Base-by-base conservation (phyloP, 106 monocot genomes). In the Allium cepa region DNA sequence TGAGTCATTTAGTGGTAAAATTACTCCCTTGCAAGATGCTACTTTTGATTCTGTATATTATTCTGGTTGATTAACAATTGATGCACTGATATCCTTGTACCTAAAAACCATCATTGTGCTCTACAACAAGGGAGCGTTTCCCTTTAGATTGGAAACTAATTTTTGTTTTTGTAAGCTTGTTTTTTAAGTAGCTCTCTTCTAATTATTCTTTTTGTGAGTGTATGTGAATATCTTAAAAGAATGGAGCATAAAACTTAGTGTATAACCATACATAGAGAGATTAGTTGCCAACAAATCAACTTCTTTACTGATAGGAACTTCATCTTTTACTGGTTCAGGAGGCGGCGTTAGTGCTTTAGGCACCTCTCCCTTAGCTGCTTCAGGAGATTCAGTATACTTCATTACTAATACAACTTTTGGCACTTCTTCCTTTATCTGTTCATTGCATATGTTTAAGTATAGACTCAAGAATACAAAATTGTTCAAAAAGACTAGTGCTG, bases 321-420 rank as follows among this genome's bases (percentile, higher is more conserved):
- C 68, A 53, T 27, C 68, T 15, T 68, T 53, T 1, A 68, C 68
- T 55, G 53, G 68, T 53, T 55, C 68, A 26, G 26, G 68, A 55
- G 68, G 68, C 17, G 68, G 53, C 7, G 53, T 11, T 8, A 22
- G 68, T 51, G 66, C 22, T 52, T 50, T 27, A 51, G 66, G 66
- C 17, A 48, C 50, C 51, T 51, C 64, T 17, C 49, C 50, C 26
- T 66, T 26, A 36, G 3, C 36, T 47, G 6, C 66, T 52, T 66
- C 66, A 22, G 17, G 50, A 10, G 66, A 2, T 66, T 66, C 52
- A 6, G 46, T 66, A 9, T 66, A 66, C 18, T 66, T 48, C 49
- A 66, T 66, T 52, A 48, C 66, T 3, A 66, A 16, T 50, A 66
- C 66, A 66, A 52, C 66, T 22, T 66, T 66, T 51, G 66, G 66